phyloP scores from a whole-genome alignment of 352 stramenopile species.

The Globisporangium echinulatum region DNA sequence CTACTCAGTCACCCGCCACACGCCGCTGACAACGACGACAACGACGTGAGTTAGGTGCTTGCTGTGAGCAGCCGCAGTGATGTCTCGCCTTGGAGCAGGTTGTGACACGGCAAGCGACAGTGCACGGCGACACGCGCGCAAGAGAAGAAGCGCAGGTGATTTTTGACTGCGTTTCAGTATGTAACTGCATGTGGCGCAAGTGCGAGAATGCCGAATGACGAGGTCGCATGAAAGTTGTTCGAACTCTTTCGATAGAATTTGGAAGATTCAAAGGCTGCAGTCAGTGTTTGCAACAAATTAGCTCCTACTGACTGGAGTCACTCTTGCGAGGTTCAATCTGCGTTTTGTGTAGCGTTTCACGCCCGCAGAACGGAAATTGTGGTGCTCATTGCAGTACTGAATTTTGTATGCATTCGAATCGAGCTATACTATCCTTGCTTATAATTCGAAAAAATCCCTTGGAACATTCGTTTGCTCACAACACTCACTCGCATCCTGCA shows the following conservation, averaged over 20 bases:
- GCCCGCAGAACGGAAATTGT: neutral
- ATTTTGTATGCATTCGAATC: neutral
- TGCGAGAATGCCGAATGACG: neutral
- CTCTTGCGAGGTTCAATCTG: too few relatives aligned
- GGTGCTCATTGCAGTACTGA: neutral
- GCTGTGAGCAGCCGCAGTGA: neutral
- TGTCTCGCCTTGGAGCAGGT: neutral
- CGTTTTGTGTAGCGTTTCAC: neutral
- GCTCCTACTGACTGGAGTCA: too few relatives aligned
- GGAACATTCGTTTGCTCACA: neutral
- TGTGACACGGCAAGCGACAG: constrained; percentile 1
- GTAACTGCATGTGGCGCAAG: neutral
- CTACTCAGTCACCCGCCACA: neutral
- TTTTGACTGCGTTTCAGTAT: neutral
- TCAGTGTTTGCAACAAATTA: too few relatives aligned
- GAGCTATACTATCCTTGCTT: neutral
- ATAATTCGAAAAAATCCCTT: neutral
- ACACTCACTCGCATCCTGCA: too few relatives aligned
- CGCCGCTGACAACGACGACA: too few relatives aligned
- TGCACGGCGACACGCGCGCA: neutral
- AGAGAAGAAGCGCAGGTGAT: too few relatives aligned
- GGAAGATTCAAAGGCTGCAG: neutral
- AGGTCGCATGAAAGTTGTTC: neutral
- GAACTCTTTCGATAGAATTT: neutral
- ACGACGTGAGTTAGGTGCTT: neutral